These are phyloP conservation scores for Penicillium mononematosum DNA, from an alignment of 495 filamentous ascomycete genomes.

Conservation along the genomic window DNA sequence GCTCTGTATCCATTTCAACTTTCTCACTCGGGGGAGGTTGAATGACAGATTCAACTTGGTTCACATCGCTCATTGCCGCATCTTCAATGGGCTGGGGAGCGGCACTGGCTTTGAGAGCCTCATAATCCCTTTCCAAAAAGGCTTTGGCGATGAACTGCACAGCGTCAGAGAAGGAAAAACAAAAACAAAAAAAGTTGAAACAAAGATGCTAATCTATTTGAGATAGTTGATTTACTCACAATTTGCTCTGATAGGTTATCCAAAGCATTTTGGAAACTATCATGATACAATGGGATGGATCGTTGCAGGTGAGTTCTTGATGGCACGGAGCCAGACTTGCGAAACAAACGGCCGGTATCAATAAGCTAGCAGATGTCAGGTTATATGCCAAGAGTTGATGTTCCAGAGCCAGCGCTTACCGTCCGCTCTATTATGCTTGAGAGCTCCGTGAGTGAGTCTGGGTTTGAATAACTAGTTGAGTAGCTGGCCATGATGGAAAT, in stretches of 20 bases:
- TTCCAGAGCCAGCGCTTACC: conserved; percentile 25
- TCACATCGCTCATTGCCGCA: conserved; percentile 34
- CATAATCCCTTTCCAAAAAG: conserved; percentile 47
- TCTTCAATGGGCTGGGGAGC: conserved; percentile 32
- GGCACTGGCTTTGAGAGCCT: conserved; percentile 38
- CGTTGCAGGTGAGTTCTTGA: conserved; percentile 41
- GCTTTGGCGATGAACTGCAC: conserved; percentile 47
- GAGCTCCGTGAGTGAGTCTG: conserved; percentile 44
- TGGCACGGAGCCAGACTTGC: conserved; percentile 37
- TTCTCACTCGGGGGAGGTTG: conserved; percentile 17
- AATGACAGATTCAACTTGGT: conserved; percentile 17
- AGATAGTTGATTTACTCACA: conserved; percentile 34
- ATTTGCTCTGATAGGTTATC: conserved; percentile 54
- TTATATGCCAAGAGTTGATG: conserved; percentile 1
- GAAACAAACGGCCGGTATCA: conserved; percentile 50
- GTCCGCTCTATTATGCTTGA: conserved; percentile 47
- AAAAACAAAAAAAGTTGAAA: neutral
- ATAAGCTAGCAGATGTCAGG: conserved; percentile 41
- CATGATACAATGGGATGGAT: conserved; percentile 44
- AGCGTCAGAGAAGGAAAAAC: conserved; percentile 19
- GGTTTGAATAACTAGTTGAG: conserved; percentile 34
- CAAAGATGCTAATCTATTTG: conserved; percentile 1
- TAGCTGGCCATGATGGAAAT: conserved; percentile 28
- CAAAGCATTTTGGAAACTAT: conserved; percentile 48
- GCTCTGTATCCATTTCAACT: conserved; percentile 15